Base-by-base conservation (phyloP, 2,329 filamentous ascomycete species). In the Fusarium secorum region DNA sequence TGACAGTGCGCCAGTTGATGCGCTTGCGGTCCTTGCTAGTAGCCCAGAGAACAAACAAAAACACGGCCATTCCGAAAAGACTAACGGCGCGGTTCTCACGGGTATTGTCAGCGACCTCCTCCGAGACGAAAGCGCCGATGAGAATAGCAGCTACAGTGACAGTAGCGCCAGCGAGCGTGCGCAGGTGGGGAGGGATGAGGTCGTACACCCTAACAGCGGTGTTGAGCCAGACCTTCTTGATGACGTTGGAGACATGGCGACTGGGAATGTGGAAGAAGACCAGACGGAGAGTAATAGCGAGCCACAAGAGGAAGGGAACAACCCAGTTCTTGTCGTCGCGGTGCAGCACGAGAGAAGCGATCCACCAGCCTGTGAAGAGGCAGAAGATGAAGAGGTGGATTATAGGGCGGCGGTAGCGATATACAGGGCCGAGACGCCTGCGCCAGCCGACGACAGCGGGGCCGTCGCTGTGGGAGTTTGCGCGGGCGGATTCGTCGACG, bases 221-320 rank as follows among this genome's bases (percentile, higher is more conserved):
- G 75, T 89, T 85, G 44, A 85, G 84, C 93, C 93, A 97, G 28
- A 89, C 78, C 69, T 84, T 89, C 74, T 88, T 87, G 81, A 93
- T 88, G 4, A 92, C 91, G 66, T 83, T 86, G 66, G 89, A 90
- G 71, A 94, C 81, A 72, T 91, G 83, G 42, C 87, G 86, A 73
- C 90, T 88, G 2, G 93, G 90, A 5, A 95, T 82, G 77, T 93
- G 90, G 81, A 93, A 88, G 78, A 91, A 92, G 77, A 97, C 71
- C 52, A 97, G 79, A 36, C 94, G 91, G 54, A 96, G 83, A 15
- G 88, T 89, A 74, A 97, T 90, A 72, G 84, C 86, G 48, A 97
- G 87, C 85, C 91, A 97, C 49, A 97, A 78, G 54, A 97, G 85
- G 81, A 97, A 96, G 0, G 94, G 94, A 53, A 95, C 88, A 61